Evolutionary conservation across 2,329 filamentous ascomycete genomes (phyloP).

Genomic region (Annulohypoxylon truncatum): DNA sequence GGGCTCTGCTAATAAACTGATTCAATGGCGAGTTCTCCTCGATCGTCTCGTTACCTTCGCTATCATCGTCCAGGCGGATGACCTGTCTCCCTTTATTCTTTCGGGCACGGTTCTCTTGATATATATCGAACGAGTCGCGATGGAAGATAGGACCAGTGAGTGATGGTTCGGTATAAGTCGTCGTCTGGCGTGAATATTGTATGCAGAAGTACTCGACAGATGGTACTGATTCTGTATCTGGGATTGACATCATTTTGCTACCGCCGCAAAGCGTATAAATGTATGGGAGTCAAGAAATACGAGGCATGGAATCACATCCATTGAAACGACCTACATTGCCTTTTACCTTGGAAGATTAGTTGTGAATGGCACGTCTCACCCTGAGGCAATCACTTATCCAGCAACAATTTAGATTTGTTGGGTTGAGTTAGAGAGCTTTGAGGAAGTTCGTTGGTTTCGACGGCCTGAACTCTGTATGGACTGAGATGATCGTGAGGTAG

Average conservation of each 20-base stretch:
- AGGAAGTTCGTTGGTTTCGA: constrained; percentile 13
- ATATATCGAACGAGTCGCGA: constrained; percentile 32
- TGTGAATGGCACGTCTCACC: background rate
- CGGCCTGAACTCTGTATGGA: constrained; percentile 8
- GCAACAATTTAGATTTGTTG: constrained; percentile 3
- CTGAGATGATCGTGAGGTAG: background rate
- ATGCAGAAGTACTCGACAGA: background rate
- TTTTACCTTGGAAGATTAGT: background rate
- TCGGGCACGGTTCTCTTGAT: constrained; percentile 15
- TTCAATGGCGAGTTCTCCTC: background rate
- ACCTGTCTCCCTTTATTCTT: background rate
- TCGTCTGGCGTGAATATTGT: background rate
- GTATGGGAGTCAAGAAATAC: background rate
- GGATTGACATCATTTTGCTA: background rate
- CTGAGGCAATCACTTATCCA: background rate
- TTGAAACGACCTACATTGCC: background rate
- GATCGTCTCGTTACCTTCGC: background rate
- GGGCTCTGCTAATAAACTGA: constrained; percentile 4
- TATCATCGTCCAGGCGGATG: background rate
- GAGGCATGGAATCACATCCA: background rate
- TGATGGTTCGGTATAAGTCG: background rate
- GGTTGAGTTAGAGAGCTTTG: constrained; percentile 4
- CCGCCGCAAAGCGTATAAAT: background rate
- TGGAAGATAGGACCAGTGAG: constrained; percentile 6
- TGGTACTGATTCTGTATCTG: background rate